phyloP scores from a whole-genome alignment of 1,139 yeast species.

The Pichia sp. region DNA sequence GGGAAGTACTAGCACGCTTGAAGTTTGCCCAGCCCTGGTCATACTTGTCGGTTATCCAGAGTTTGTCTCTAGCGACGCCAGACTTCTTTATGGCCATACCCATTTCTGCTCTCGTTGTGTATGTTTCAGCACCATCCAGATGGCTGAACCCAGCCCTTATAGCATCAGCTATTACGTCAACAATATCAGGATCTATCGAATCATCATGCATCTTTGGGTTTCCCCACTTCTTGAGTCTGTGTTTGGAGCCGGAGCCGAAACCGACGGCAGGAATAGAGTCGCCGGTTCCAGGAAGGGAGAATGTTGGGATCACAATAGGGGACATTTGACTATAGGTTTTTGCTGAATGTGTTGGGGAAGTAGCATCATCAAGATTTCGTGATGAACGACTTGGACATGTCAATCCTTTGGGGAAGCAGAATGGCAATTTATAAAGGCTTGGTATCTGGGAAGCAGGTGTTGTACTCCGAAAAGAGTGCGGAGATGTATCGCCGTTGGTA shows the following conservation, averaged over 20 bases:
- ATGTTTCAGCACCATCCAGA: constrained; percentile 58
- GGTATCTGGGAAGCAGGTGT: too few species aligned
- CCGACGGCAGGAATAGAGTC: constrained; percentile 37
- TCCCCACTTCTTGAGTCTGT: constrained; percentile 46
- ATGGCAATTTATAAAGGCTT: neutral
- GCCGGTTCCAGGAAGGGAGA: constrained; percentile 36
- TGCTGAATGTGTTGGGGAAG: neutral
- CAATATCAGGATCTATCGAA: constrained; percentile 35
- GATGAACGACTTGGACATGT: too few species aligned
- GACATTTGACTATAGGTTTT: neutral
- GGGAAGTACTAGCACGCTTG: constrained; percentile 28
- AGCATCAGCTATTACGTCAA: constrained; percentile 42
- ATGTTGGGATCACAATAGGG: constrained; percentile 28
- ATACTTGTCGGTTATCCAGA: constrained; percentile 59
- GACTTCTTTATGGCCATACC: constrained; percentile 46
- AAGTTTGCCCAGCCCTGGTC: constrained; percentile 32
- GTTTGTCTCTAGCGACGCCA: constrained; percentile 45
- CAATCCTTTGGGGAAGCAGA: neutral
- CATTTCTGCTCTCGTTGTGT: constrained; percentile 55
- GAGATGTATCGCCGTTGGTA: neutral
- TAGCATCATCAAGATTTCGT: too few species aligned
- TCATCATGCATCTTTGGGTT: constrained; percentile 28
- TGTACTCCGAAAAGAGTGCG: neutral
- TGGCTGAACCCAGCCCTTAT: constrained; percentile 44
- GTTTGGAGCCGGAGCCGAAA: constrained; percentile 59